Base-by-base conservation (phyloP, 352 stramenopile genomes). In the Pythium inflatum region DNA sequence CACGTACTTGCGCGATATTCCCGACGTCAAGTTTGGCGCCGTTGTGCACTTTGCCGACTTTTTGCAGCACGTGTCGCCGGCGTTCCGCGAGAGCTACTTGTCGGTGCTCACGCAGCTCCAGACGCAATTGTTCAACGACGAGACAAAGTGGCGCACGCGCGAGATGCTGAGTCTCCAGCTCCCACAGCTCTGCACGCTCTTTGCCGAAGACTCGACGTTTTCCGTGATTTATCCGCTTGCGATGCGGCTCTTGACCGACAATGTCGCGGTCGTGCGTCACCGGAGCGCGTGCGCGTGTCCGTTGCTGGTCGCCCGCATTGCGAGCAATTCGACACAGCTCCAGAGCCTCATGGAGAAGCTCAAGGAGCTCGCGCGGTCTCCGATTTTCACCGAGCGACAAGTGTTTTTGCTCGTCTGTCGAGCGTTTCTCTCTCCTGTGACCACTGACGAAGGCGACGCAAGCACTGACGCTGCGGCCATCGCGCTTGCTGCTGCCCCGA, bases 11-110 rank as follows among this genome's bases (percentile, higher is more conserved):
- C 82, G 86, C 54, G 91, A 97, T 62, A 76, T 91, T 22, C 78
- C 88, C 22, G 87, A 94, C 25, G 90, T 97, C 31, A 83, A 85
- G 60, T 77, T 94, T 50, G 91, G 91, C 43, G 88, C 80, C 20
- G 89, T 97, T 67, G 68, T 91, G 54, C 84, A 96, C 62, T 91
- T 97, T 79, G 85, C 88, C 7, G 80, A 93, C 33, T 97, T 97
- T 70, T 67, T 97, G 31, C 75, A 86, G 53, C 78, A 83, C 57
- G 76, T 97, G 2, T 85, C 83, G 8, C 79, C 84, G 2, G 80
- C 77, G 1, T 87, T 87, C 74, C 87, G 91, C 56, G 81, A 93
- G 63, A 89, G 78, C 40, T 96, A 94, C 71, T 63, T 97, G 48
- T 76, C 85, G 6, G 80, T 97, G 46, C 75, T 97, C 1, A 74